A percentile compares a stretch with the other conserved stretches of the same genome.
These are phyloP conservation scores for Coprinopsis sp. DNA, from an alignment of 768 basidiomycete species.

Conservation along the genomic window DNA sequence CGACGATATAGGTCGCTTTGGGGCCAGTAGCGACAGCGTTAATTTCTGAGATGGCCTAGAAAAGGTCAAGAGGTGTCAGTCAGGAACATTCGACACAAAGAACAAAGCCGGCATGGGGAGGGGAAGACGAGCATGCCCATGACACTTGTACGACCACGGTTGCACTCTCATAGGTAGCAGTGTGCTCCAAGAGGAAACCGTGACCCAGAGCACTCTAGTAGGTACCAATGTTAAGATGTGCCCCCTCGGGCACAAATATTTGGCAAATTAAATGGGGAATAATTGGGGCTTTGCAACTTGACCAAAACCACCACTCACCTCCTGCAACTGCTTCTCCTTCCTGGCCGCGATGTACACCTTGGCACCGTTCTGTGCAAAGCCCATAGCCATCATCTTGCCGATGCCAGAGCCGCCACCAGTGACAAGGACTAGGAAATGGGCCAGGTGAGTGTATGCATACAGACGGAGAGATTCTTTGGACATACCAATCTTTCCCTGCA, in stretches of 20 bases:
- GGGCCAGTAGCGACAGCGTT: constrained; percentile 53
- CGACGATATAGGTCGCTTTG: constrained; percentile 67
- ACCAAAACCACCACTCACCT: constrained; percentile 37
- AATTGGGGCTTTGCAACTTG: background rate
- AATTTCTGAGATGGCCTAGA: constrained; percentile 52
- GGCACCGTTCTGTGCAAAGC: constrained; percentile 81
- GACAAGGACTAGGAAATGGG: constrained; percentile 53
- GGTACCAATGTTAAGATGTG: too few species aligned
- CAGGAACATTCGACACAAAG: constrained; percentile 2
- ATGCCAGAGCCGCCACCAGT: constrained; percentile 84
- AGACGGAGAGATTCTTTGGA: background rate
- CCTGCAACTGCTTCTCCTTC: constrained; percentile 73
- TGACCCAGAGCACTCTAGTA: too few species aligned
- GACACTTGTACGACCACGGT: too few species aligned
- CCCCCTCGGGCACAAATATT: background rate
- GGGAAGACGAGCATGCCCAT: too few species aligned
- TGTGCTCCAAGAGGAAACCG: too few species aligned
- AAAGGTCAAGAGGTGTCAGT: constrained; percentile 1
- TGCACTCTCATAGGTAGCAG: too few species aligned
- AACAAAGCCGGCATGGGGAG: background rate
- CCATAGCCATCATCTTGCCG: constrained; percentile 78
- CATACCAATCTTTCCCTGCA: constrained; percentile 13
- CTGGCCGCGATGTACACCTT: constrained; percentile 88
- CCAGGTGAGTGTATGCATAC: background rate
- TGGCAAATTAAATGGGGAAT: background rate